Evolutionary conservation across 495 filamentous ascomycete species (phyloP), one percentile per base, ranked within the genome.

Genomic region (Penicillium macrosclerotiorum): DNA sequence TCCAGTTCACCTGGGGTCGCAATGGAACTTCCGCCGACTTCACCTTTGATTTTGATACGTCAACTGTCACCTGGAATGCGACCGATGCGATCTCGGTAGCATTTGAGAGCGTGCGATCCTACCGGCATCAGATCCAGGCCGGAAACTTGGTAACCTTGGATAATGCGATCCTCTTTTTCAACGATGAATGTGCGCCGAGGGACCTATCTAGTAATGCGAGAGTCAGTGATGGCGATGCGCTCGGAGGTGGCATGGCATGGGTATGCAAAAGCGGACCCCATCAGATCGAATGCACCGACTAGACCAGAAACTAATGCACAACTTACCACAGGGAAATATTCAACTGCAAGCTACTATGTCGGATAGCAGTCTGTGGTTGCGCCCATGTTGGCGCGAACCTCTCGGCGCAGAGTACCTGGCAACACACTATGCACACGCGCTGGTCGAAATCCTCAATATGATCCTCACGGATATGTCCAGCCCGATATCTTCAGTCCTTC

Each of bases 151-250:
- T 47, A 4, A 35, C 25, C 4, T 17, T 47, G 1, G 34, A 47
- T 17, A 24, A 18, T 23, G 44, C 35, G 8, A 39, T 47, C 23
- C 18, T 47, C 3, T 47, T 47, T 12, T 38, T 47, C 18, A 47
- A 47, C 13, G 44, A 47, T 25, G 44, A 47, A 26, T 39, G 44
- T 16, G 44, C 34, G 14, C 44, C 44, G 3, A 23, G 26, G 18
- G 44, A 47, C 19, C 24, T 47, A 26, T 27, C 44, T n/a, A 39
- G 35, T 22, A 47, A 37, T 37, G 42, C 35, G n/a, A 24, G 35
- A 22, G 44, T 47, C n/a, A 47, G 44, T n/a, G 35, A 47, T 9
- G 44, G 44, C 26, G 44, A 47, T 47, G 44, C 44, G 17, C 44
- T 47, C 27, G 35, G 44, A n/a, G 44, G 44, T 32, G 44, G 44